These are phyloP conservation scores for Aspergillus tanneri DNA, from an alignment of 2,329 filamentous ascomycete species.

Conservation along the genomic window DNA sequence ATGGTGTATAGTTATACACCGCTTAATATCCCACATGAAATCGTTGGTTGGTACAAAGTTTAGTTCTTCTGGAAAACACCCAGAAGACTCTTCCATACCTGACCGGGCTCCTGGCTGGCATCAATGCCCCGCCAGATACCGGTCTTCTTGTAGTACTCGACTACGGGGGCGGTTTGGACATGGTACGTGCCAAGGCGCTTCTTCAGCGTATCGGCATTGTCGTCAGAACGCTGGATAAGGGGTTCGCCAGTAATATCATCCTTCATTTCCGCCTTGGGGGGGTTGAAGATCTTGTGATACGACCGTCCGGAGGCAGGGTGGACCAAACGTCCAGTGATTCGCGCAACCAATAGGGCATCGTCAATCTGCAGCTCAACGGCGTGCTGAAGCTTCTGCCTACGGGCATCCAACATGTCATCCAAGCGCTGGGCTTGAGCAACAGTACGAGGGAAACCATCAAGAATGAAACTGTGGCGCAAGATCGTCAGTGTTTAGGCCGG, in stretches of 20 bases:
- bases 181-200: slow-evolving; percentile 95
- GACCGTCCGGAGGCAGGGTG: slow-evolving; percentile 94
- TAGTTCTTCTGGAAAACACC: slow-evolving; percentile 71
- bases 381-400: slow-evolving; percentile 84
- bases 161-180: slow-evolving; percentile 86
- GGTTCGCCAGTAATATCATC: slow-evolving; percentile 97
- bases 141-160: slow-evolving; percentile 94
- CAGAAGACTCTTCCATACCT: slow-evolving; percentile 92
- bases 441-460: slow-evolving; percentile 97
- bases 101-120: slow-evolving; percentile 90
- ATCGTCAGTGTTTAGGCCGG: too few species aligned
- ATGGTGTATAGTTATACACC: slow-evolving; percentile 7
- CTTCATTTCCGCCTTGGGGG: slow-evolving; percentile 88
- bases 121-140: slow-evolving; percentile 97
- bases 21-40: too few species aligned
- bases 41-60: background rate
- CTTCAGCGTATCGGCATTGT: slow-evolving; percentile 93
- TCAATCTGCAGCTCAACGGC: slow-evolving; percentile 97
- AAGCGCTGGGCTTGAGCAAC: slow-evolving; percentile 93
- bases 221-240: slow-evolving; percentile 91
- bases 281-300: slow-evolving; percentile 99
- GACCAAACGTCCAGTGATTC: slow-evolving; percentile 93
- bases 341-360: slow-evolving; percentile 85
- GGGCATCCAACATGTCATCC: slow-evolving; percentile 80
- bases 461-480: slow-evolving; percentile 91